Base-by-base conservation (phyloP, 208 protist species). In the Trypanosoma theileri region DNA sequence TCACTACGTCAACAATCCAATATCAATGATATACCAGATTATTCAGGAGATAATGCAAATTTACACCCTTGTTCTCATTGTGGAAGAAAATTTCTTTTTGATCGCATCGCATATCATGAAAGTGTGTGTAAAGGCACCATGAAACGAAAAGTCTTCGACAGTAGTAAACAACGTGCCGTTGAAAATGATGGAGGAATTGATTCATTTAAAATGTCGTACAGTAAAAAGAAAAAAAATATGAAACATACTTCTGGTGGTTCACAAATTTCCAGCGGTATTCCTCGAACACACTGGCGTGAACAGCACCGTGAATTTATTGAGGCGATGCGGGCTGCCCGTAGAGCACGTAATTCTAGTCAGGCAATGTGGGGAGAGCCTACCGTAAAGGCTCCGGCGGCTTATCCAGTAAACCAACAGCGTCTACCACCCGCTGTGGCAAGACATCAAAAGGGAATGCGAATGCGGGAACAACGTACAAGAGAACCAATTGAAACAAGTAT, bases 41-140 rank as follows among this genome's bases (percentile, higher is more conserved):
- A 70, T 35, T 24, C 73, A 12, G 72, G 66, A 21, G 68, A 53
- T 16, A 91, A 89, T 68, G 57, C 71, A 41, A 91, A 92, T 62
- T 77, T 93, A 17, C 86, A 93, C 66, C 84, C 86, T n/a, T 98
- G 94, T 75, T 77, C 77, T 50, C 85, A 84, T 60, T 98, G 94
- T 53, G 89, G 89, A 13, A 81, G 94, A 28, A 86, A 42, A 50
- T 98, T 98, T 74, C 81, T 88, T 56, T 91, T 79, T 66, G 91
- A 97, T 70, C 88, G 94, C 46, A 85, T 97, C 35, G 60, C 73
- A 14, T 95, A 96, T 70, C 94, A 98, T 80, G 92, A 97, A 63
- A 92, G 86, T 55, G 87, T 94, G 17, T 98, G 94, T 79, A 88
- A 89, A 28, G 86, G 82, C 2, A 68, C 88, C 64, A 46, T 73